Percentiles rank a stretch among this genome's conserved stretches.
Conservation (phyloP, 805 yeast species). For the Starmera dryadoides region DNA sequence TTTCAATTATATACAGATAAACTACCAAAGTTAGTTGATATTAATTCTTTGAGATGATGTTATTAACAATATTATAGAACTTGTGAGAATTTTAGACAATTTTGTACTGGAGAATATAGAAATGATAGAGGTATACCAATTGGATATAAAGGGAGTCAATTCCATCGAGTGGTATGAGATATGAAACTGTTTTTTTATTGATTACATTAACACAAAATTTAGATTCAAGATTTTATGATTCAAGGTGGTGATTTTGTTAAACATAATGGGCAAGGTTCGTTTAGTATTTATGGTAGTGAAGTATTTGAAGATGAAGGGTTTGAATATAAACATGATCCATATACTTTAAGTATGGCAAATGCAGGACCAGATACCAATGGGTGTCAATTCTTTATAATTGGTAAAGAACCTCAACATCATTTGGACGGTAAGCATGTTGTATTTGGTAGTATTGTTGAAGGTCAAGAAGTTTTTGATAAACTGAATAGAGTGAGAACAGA, state of each 20-base stretch:
- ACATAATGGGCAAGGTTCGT: conserved; percentile 38
- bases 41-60: background rate
- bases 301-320: conserved; percentile 39
- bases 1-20: conserved; percentile 32
- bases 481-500: conserved; percentile 23
- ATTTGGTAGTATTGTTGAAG: conserved; percentile 40
- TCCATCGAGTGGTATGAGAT: conserved; percentile 30
- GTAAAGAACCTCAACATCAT: conserved; percentile 25
- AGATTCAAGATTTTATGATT: conserved; percentile 35
- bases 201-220: background rate
- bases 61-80: conserved; percentile 22
- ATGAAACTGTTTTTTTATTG: no score
- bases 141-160: conserved; percentile 32
- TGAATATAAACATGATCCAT: conserved; percentile 22
- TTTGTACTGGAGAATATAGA: conserved; percentile 42
- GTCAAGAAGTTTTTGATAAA: conserved; percentile 21
- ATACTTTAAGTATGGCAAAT: conserved; percentile 31
- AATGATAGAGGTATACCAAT: conserved; percentile 30
- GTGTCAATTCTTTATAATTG: conserved; percentile 35
- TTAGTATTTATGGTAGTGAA: conserved; percentile 31
- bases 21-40: conserved; percentile 27
- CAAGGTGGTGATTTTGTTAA: conserved; percentile 42
- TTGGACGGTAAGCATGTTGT: conserved; percentile 43
- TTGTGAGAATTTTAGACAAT: conserved; percentile 43
- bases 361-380: conserved; percentile 40